Evolutionary conservation across 768 basidiomycete species (phyloP), one percentile per base, ranked within the genome.

Genomic region (Boletus barrowsii): DNA sequence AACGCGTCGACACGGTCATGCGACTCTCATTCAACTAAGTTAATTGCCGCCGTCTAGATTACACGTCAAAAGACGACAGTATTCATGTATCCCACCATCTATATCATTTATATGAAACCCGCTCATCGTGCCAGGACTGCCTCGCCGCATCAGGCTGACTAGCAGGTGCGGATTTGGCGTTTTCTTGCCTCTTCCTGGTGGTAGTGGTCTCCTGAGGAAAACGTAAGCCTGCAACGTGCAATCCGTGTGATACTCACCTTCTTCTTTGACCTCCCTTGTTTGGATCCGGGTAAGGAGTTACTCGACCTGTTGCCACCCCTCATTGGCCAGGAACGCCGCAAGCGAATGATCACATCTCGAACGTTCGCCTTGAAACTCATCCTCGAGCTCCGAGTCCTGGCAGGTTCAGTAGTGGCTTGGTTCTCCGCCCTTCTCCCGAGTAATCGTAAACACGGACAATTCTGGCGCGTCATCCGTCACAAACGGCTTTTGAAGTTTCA

Each of bases 401-500:
- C 83, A 91, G 6, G 76, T 76, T 36, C 62, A 63, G 75, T 90
- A 96, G 70, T 97, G 91, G 50, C 81, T 74, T 47, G 84, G 74
- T 13, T 68, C 72, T 3, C 93, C 93, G 8, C 94, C 93, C 63
- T 83, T 87, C 43, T 90, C 84, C 30, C 93, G 76, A 46, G 78
- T 72, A 57, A 98, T 80, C 36, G 83, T 85, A 69, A 98, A 92
- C 42, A 98, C 78, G 0, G 89, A 86, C 5, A 87, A 92, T 17
- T 79, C 80, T 0, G 93, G 92, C 4, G 94, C 92, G 43, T 80
- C 83, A 14, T 79, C 79, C 10, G 73, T 65, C 30, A 79, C 78
- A 63, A 94, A 94, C 2, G 87, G 82, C 46, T 75, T 79, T 55
- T 86, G 81, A 4, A 93, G 93, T 61, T 97, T 90, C 55, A 95